Evolutionary conservation across 2,329 filamentous ascomycete genomes (phyloP).

Genomic region (Biscogniauxia sp.): DNA sequence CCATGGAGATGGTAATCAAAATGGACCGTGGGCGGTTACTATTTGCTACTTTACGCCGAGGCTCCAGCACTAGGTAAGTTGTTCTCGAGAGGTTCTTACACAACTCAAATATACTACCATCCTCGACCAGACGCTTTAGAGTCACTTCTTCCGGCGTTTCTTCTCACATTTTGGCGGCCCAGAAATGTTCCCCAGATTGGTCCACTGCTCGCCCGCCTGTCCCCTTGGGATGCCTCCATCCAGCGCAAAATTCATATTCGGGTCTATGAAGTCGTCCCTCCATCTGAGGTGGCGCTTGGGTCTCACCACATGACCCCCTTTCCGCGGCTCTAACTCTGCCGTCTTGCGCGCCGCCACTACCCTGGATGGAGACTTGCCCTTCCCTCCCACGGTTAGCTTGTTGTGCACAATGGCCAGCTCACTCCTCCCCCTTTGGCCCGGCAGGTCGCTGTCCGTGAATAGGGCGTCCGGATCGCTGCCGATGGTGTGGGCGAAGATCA

Average conservation of each 20-base stretch:
- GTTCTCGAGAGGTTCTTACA: neutral
- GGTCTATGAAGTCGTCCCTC: slow-evolving; percentile 4
- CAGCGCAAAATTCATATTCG: neutral
- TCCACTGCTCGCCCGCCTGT: too few relatives aligned
- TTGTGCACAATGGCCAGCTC: slow-evolving; percentile 20
- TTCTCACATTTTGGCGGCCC: neutral
- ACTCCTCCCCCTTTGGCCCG: slow-evolving; percentile 18
- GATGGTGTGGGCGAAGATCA: slow-evolving; percentile 26
- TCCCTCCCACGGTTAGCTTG: neutral
- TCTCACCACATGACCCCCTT: slow-evolving; percentile 9
- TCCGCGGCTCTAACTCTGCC: slow-evolving; percentile 22
- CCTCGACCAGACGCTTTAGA: neutral
- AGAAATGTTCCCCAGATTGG: neutral
- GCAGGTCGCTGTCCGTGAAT: slow-evolving; percentile 23
- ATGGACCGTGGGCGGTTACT: neutral
- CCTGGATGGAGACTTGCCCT: neutral
- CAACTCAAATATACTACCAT: neutral
- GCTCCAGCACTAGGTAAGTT: neutral
- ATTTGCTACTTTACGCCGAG: neutral
- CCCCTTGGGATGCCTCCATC: neutral
- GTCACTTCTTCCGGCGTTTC: neutral
- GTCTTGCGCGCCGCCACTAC: slow-evolving; percentile 2
- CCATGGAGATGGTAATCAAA: neutral
- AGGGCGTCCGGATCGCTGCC: neutral
- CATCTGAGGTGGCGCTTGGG: slow-evolving; percentile 4